These are phyloP conservation scores for Auricularia sp. DNA, from an alignment of 768 basidiomycete species.

Conservation along the genomic window DNA sequence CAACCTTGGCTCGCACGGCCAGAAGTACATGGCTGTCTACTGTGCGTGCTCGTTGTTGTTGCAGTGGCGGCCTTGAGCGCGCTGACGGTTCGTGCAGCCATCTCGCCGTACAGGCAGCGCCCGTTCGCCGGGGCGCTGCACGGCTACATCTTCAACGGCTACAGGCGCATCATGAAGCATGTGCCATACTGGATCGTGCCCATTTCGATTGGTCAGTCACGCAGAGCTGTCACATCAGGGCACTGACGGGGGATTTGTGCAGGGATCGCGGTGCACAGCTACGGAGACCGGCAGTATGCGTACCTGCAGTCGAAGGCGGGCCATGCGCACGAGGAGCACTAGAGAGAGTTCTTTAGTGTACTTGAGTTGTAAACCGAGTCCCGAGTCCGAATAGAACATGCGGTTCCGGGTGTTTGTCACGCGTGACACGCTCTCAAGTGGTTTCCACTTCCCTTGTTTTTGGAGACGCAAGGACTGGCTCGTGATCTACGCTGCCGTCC, in stretches of 20 bases:
- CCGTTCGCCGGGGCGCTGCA: constrained; percentile 61
- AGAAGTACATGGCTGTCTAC: constrained; percentile 72
- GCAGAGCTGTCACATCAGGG: not conserved
- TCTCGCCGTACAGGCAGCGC: constrained; percentile 76
- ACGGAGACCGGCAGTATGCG: constrained; percentile 60
- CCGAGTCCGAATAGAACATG: too few relatives aligned
- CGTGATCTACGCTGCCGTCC: too few relatives aligned
- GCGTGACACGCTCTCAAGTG: too few relatives aligned
- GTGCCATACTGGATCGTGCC: constrained; percentile 72
- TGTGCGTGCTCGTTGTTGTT: constrained; percentile 31
- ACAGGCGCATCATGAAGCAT: constrained; percentile 62
- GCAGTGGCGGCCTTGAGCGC: too few relatives aligned
- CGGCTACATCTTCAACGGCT: constrained; percentile 80
- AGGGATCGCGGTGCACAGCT: constrained; percentile 74
- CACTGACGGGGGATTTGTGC: constrained; percentile 1
- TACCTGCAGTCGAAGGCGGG: constrained; percentile 77
- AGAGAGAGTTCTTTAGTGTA: not conserved
- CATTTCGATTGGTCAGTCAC: constrained; percentile 58
- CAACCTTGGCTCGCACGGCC: constrained; percentile 53
- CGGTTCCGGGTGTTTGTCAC: too few relatives aligned
- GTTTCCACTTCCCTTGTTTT: too few relatives aligned
- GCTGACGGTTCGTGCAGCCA: constrained; percentile 31
- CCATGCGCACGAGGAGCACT: constrained; percentile 23
- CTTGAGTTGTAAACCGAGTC: not conserved
- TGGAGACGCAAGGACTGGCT: too few relatives aligned